Base-by-base conservation (phyloP, 2,329 filamentous ascomycete genomes). In the Cladorrhinum sp. region DNA sequence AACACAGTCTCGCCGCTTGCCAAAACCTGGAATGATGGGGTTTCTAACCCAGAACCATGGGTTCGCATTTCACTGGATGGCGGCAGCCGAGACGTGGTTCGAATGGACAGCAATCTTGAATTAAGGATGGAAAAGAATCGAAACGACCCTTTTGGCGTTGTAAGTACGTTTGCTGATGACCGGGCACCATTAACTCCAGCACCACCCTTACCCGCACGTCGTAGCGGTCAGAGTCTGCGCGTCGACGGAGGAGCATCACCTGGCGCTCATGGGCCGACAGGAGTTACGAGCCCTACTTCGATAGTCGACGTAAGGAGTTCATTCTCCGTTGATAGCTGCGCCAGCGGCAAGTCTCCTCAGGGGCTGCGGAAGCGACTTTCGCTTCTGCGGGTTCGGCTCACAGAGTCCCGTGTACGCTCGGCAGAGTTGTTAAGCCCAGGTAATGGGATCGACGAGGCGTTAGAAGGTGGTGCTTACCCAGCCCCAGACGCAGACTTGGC, bases 291-390 rank as follows among this genome's bases (percentile, higher is more conserved):
- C 8, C 28, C 55, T 20, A n/a, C 54, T 12, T 30, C 42, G 10
- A 59, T 39, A 30, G 33, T 58, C 20, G 66, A 66, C 3, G 42
- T 64, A 26, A 61, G 60, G 8, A 66, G 65, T 28, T 65, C 65
- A 8, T 61, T 70, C 42, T 66, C 67, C 0, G 55, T 65, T 20
- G 60, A 52, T 16, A 62, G 55, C 48, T 24, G 49, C 16, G 50
- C 61, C 9, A 62, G 64, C 49, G 61, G 55, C 1, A 57, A 58
- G 39, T 65, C 64, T 2, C 62, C 64, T 1, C 64, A 62, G 30
- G 65, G 66, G n/a, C 57, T 71, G 59, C 66, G 58, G 39, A 70
- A 64, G 21, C 62, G 67, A 1, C 54, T 72, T 20, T 70, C 70
- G 7, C 61, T 70, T 48, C 55, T 72, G 16, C 66, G 62, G 14